Evolutionary conservation across 345 rosid genomes (phyloP).

Genomic region (Lepidium africanum): DNA sequence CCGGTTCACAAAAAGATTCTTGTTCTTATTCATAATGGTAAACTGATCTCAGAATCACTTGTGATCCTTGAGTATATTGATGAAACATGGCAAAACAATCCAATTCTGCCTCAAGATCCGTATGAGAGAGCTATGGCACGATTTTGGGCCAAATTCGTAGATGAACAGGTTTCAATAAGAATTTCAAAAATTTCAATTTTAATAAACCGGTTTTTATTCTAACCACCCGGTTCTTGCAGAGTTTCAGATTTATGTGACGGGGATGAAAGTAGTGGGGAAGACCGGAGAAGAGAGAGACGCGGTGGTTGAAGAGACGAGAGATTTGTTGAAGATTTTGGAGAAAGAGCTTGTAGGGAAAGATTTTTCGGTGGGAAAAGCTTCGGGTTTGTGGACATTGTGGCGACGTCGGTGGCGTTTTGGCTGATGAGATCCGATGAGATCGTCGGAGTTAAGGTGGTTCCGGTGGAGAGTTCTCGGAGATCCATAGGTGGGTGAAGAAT

Average conservation of each 20-base stretch:
- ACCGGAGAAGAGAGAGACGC: slow-evolving; percentile 14
- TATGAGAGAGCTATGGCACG: slow-evolving; percentile 30
- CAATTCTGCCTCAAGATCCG: slow-evolving; percentile 34
- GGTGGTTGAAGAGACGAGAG: slow-evolving; percentile 18
- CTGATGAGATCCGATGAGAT: slow-evolving; percentile 12
- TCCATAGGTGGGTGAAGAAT: slow-evolving; percentile 12
- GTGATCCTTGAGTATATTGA: slow-evolving; percentile 44
- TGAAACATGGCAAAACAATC: slow-evolving; percentile 32
- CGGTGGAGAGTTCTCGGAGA: slow-evolving; percentile 16
- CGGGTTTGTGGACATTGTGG: slow-evolving; percentile 30
- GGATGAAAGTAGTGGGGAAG: slow-evolving; percentile 23
- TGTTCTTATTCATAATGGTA: slow-evolving; percentile 35
- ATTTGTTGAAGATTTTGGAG: slow-evolving; percentile 23
- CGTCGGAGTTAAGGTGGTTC: slow-evolving; percentile 14
- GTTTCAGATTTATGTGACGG: slow-evolving; percentile 4
- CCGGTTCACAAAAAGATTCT: slow-evolving; percentile 34
- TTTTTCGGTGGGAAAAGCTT: slow-evolving; percentile 27
- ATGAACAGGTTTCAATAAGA: slow-evolving; percentile 16
- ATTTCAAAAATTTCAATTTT: not conserved
- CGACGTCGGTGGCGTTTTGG: slow-evolving; percentile 21
- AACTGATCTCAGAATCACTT: slow-evolving; percentile 32
- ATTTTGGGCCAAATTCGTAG: slow-evolving; percentile 29
- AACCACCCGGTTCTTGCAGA: not conserved
- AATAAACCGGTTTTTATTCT: not conserved
- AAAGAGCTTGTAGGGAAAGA: slow-evolving; percentile 25